Evolutionary conservation across 1,284 basidiomycete species (phyloP).

Genomic region (Ceratobasidium sp.): DNA sequence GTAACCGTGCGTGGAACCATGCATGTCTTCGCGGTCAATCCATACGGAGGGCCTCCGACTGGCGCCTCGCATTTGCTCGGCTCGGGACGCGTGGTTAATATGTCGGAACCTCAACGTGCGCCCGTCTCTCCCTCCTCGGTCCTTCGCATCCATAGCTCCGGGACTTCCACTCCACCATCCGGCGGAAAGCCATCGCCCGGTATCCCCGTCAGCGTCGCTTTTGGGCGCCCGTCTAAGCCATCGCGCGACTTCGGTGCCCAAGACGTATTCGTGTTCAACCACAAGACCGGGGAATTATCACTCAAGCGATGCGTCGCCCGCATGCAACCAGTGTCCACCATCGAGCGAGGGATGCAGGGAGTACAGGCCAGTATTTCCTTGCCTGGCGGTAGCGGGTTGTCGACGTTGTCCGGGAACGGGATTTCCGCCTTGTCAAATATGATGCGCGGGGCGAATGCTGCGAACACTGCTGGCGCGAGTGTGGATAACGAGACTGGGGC

Average conservation of each 20-base stretch:
- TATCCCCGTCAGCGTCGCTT: constrained; percentile 61
- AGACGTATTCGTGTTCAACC: constrained; percentile 69
- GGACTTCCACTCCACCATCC: neutral
- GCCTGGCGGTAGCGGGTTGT: constrained; percentile 18
- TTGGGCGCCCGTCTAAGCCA: constrained; percentile 67
- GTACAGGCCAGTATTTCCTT: constrained; percentile 29
- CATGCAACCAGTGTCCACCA: constrained; percentile 32
- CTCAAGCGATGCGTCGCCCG: constrained; percentile 63
- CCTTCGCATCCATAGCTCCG: neutral
- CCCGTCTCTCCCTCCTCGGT: constrained; percentile 56
- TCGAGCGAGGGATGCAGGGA: constrained; percentile 32
- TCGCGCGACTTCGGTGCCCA: constrained; percentile 63
- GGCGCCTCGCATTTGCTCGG: constrained; percentile 72
- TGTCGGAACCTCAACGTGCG: constrained; percentile 63
- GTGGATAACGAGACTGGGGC: constrained; percentile 52
- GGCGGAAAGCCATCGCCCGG: constrained; percentile 7
- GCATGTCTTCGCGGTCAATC: constrained; percentile 68
- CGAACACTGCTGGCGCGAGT: constrained; percentile 56
- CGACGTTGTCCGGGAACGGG: constrained; percentile 24
- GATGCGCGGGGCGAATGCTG: constrained; percentile 53
- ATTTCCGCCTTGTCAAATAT: constrained; percentile 46
- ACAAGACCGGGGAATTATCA: constrained; percentile 67
- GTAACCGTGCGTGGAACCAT: constrained; percentile 64
- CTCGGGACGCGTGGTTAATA: constrained; percentile 58
- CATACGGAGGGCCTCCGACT: constrained; percentile 78